Evolutionary conservation across 148 eudicot genomes (phyloP), one percentile per base, ranked within the genome.

Genomic region (Fagopyrum tataricum): DNA sequence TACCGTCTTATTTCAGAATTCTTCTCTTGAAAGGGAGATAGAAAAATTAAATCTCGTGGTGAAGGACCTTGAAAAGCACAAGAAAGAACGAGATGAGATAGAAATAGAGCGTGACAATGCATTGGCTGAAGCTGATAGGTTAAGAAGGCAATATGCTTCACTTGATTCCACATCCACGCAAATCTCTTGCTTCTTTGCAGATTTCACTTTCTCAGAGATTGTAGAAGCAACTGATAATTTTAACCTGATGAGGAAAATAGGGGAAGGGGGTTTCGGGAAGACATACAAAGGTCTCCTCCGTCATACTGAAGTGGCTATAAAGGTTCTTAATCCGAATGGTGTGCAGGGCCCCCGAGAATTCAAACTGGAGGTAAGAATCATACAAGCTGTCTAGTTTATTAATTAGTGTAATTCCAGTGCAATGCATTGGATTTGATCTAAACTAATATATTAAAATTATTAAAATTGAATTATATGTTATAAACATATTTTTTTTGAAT

Each of bases 191-290:
- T 85, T 81, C 85, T 90, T 82, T 75, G 77, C 86, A 3, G 90
- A 82, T 52, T 84, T 90, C 73, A 85, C 88, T 67, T 83, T 84
- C 79, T 82, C 77, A 2, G 99, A 95, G 73, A 85, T 95, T 75
- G 79, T 84, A 78, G 85, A 85, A 76, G 97, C 92, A 12, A 95
- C 99, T 23, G 74, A 67, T 48, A 39, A 70, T 72, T 92, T 92
- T 70, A 83, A 86, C 75, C 81, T 71, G 46, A 83, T 84, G 31
- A 79, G 84, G 80, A 90, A 85, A 85, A 90, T 92, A 41, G 93
- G 93, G 56, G 94, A 92, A 85, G 97, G 97, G 53, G 92, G 94
- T 58, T 88, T 87, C 74, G 97, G 92, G 26, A 84, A 72, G 78
- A 85, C 89, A 61, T 95, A 85, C 68, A 82, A 71, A 82, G 96